Evolutionary conservation across 2,329 filamentous ascomycete species (phyloP), one percentile per base, ranked within the genome.

Genomic region (Hypomyces rosellus): DNA sequence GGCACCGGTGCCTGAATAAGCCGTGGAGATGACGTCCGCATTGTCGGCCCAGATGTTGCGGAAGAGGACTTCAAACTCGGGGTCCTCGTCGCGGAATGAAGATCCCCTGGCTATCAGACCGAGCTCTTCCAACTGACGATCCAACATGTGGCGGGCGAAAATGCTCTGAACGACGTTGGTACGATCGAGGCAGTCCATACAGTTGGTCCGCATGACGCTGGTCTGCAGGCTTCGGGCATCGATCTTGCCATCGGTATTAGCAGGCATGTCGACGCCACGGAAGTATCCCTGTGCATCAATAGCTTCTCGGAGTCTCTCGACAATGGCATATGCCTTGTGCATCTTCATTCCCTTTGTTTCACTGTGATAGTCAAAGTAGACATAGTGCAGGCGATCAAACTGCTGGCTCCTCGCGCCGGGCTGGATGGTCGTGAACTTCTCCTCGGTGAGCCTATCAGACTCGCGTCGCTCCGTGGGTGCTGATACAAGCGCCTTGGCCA

Each of bases 31-130:
- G 20, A 95, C 86, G 66, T 99, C 93, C 50, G 95, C 93, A 63
- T 99, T 99, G 70, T 99, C 93, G 30, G 93, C 93, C 93, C 93
- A 99, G 14, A 97, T 77, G 69, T 97, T 97, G 58, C 93, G 89
- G 81, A 97, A 99, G 52, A 97, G 74, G 60, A 86, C 77, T 68
- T 96, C 91, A 65, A 99, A 99, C 1, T 78, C 81, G 12, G 78
- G 73, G 62, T 96, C 89, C 60, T 90, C 87, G 51, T 78, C 74
- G 39, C 84, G 83, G 59, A 93, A 91, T 18, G 79, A 84, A 61
- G 92, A 82, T 49, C 90, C 90, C 22, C 82, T 80, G 47, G 80
- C 70, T 60, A 97, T 80, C 46, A 96, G 73, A 34, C 91, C 91
- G 3, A 89, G 73, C 60, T 97, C 92, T 55, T 85, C 80, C 51